phyloP scores from a whole-genome alignment of 345 rosid genomes.

The Firmiana major region DNA sequence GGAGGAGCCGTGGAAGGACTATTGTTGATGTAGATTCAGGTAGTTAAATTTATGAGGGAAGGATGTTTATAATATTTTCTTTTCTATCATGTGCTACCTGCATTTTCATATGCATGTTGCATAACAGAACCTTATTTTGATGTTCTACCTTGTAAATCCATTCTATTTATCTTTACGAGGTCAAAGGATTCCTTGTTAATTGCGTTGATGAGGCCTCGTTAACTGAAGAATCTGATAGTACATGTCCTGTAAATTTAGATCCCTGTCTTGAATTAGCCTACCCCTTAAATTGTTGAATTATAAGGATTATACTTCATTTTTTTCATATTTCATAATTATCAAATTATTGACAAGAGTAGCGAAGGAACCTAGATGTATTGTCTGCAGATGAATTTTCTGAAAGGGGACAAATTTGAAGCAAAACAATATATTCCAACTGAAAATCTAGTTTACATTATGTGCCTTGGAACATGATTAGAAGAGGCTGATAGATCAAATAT shows the following conservation, averaged over 20 bases:
- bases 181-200: not conserved
- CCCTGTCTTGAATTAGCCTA: too few relatives aligned
- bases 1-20: slow-evolving; percentile 37
- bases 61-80: not conserved
- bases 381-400: not conserved
- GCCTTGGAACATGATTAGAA: not conserved
- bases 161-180: not conserved
- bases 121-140: not conserved
- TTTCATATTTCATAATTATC: not conserved
- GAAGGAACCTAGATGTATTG: not conserved
- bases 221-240: not conserved
- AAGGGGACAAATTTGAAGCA: not conserved
- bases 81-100: not conserved
- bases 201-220: not conserved
- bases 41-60: slow-evolving; percentile 15
- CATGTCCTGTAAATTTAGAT: not conserved
- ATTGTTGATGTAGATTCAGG: slow-evolving; percentile 74
- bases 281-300: not conserved
- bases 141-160: not conserved
- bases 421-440: not conserved
- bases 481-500: not conserved
- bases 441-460: not conserved
- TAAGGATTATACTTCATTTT: not conserved
- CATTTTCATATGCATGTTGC: not conserved
- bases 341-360: not conserved